These are phyloP conservation scores for Globisporangium paddicum DNA, from an alignment of 352 stramenopile species.

Conservation along the genomic window DNA sequence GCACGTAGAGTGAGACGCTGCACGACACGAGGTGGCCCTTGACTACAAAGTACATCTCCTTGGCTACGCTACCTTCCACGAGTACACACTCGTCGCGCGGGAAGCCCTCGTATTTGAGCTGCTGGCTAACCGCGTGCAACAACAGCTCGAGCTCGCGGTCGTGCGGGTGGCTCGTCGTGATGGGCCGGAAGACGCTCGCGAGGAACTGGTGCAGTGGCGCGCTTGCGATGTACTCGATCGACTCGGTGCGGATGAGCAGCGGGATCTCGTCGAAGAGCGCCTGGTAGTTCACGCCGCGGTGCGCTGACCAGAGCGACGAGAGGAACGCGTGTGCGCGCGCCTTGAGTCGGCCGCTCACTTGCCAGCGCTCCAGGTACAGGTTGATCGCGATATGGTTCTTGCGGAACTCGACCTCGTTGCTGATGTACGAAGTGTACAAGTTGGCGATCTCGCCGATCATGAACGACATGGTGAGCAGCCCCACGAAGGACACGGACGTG, in stretches of 20 bases:
- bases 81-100: conserved; percentile 40
- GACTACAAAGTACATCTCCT: conserved; percentile 58
- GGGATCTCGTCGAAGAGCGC: conserved; percentile 52
- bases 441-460: conserved; percentile 51
- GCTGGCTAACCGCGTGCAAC: conserved; percentile 14
- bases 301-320: conserved; percentile 49
- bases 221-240: conserved; percentile 41
- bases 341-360: conserved; percentile 32
- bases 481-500: conserved; percentile 32
- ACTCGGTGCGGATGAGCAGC: conserved; percentile 41
- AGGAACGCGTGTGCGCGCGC: conserved; percentile 41
- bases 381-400: conserved; percentile 53
- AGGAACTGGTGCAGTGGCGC: conserved; percentile 32
- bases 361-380: conserved; percentile 41
- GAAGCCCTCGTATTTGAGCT: conserved; percentile 48
- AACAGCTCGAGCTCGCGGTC: conserved; percentile 19
- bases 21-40: conserved; percentile 27
- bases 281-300: conserved; percentile 55
- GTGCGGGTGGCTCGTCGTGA: conserved; percentile 15
- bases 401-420: conserved; percentile 62
- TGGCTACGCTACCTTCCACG: conserved; percentile 35
- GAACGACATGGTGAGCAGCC: conserved; percentile 39
- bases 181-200: conserved; percentile 38
- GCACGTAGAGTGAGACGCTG: not conserved
- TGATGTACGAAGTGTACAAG: conserved; percentile 49